Evolutionary conservation across 371 early-diverging fungal genomes (phyloP), one percentile per base, ranked within the genome.

Genomic region (Pancytospora philotis): DNA sequence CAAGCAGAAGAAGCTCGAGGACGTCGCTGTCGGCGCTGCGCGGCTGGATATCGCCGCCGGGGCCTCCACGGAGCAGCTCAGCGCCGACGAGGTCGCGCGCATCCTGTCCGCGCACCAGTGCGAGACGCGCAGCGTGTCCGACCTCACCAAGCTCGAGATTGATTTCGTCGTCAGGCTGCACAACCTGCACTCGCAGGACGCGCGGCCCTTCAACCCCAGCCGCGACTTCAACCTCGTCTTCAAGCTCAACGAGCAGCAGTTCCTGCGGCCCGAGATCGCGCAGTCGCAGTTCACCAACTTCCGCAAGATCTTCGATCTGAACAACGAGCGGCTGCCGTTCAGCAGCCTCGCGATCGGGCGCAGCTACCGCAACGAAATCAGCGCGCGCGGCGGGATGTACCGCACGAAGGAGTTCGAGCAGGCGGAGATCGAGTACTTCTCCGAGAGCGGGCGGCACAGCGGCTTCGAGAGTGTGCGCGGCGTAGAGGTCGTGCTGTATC

Each of bases 251-350:
- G 60, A 69, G 31, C 67, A 66, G 65, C 85, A 86, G 73, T 97
- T 85, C 83, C 84, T 98, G 72, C 87, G 99, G 62, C 99, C 99
- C 62, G 99, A 98, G 83, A 96, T 98, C 19, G 98, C 99, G 41
- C 99, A 98, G 84, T 94, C 95, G 72, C 97, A 96, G 83, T 98
- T 98, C 83, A 79, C 93, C 57, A 95, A 95, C 86, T 98, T 97
- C 74, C 91, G 92, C 83, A 76, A 88, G 35, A 85, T 97, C 41
- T 85, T 92, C 48, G 97, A 98, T 78, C 90, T 88, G 83, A 97
- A 96, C 84, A 90, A 90, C 77, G 90, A 90, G 62, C 88, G 87
- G 77, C 88, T 98, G 88, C 99, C 99, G 28, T 97, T 98, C 83
- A 97, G 94, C 31, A 93, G 94, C 60, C 93, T 94, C 56, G 88